These are phyloP conservation scores for Phytophthora crassamura DNA, from an alignment of 352 stramenopile species.

Conservation along the genomic window DNA sequence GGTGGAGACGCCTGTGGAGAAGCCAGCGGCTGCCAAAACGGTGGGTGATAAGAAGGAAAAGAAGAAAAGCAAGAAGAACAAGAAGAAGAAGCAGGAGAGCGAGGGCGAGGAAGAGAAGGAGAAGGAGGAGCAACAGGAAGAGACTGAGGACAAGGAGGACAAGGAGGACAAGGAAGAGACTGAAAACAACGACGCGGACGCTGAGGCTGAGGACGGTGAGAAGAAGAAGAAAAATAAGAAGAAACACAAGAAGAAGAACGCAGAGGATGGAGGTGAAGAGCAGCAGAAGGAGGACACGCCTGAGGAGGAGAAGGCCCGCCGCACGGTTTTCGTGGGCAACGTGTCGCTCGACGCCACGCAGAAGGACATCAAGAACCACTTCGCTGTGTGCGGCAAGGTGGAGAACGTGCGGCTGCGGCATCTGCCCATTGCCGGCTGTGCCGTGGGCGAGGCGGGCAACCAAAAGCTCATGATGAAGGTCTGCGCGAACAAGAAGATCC, in stretches of 20 bases:
- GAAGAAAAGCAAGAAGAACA: conserved; percentile 15
- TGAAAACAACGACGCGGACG: background rate
- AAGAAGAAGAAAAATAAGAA: conserved; percentile 35
- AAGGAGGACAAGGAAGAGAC: conserved; percentile 10
- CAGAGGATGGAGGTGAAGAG: conserved; percentile 8
- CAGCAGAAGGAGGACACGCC: conserved; percentile 29
- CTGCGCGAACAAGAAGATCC: conserved; percentile 89
- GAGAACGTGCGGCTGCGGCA: conserved; percentile 88
- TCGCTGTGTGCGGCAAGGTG: conserved; percentile 86
- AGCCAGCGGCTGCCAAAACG: conserved; percentile 15
- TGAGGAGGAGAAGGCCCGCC: conserved; percentile 70
- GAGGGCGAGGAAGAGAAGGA: conserved; percentile 15
- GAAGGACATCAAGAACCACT: conserved; percentile 86
- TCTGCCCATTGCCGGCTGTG: conserved; percentile 85
- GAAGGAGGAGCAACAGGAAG: conserved; percentile 11
- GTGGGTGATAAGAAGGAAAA: conserved; percentile 7
- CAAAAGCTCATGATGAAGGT: conserved; percentile 94
- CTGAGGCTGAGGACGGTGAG: conserved; percentile 27
- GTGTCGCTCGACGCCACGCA: conserved; percentile 86
- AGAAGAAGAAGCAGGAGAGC: conserved; percentile 10
- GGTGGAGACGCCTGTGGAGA: conserved; percentile 11
- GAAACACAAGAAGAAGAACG: conserved; percentile 22
- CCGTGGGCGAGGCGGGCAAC: conserved; percentile 87
- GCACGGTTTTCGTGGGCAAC: conserved; percentile 94
- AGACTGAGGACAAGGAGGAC: conserved; percentile 23